Evolutionary conservation across 768 basidiomycete species (phyloP), one percentile per base, ranked within the genome.

Genomic region (Termitomyces sp.): DNA sequence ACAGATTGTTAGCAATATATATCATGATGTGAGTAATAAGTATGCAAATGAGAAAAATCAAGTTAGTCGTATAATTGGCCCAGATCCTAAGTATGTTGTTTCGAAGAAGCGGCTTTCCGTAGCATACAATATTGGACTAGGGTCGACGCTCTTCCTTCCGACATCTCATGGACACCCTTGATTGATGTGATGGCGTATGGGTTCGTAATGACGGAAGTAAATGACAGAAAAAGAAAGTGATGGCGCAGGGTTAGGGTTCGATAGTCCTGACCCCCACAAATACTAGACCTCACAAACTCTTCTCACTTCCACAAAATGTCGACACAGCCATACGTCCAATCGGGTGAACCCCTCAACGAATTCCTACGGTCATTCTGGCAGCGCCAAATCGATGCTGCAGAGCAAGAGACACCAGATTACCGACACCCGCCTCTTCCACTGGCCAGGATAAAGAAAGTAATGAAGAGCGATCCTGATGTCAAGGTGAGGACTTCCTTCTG

Each of bases 391-490:
- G 86, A 91, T 68, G 77, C 83, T 6, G 91, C 93, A 0, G 94
- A 97, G 69, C 83, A 86, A 63, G 94, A 94, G 66, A 89, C 85
- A 0, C 89, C 89, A 26, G 94, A 95, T 71, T 91, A 90, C 62
- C 77, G 89, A 53, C 91, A 94, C 66, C 91, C 91, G 1, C 86
- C 91, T 6, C 76, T 98, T 11, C 96, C 96, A 3, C 76, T 99
- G 31, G 97, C 97, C 17, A 78, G 97, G 68, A 97, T 98, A 66
- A 98, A 98, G 79, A 98, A 98, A 71, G 96, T 98, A 56, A 97
- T 98, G 92, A 98, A 98, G 79, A 95, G 89, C 70, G 94, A 94
- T 74, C 91, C 93, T 3, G 93, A 95, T 64, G 93, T 98, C 61
- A 94, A 94, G 83, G 94, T 96, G 68, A 66, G 84, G 67, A 23